Conservation (phyloP, 192 early-diverging fungal genomes). For the Coemansia sp. region DNA sequence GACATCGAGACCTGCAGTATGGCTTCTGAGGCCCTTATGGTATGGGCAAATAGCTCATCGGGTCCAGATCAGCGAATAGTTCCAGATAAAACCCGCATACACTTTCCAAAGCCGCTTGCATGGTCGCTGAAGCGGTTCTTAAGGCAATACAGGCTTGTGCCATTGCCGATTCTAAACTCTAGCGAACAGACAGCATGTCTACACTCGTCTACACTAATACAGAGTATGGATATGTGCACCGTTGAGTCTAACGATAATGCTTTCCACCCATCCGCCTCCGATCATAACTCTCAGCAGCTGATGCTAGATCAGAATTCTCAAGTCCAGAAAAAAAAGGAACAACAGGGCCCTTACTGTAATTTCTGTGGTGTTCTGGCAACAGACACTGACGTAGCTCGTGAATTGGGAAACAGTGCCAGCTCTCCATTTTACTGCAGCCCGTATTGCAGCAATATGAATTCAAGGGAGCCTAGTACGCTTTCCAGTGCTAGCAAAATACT, state of each 20-base stretch:
- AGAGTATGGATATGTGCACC: too few species aligned
- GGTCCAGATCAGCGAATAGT: background rate
- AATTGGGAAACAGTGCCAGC: background rate
- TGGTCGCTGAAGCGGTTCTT: conserved; percentile 34
- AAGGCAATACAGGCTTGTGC: conserved; percentile 31
- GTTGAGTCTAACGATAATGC: background rate
- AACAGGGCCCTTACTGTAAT: background rate
- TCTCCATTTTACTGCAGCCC: conserved; percentile 19
- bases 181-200: conserved; percentile 12
- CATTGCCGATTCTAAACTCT: conserved; percentile 21
- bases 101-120: conserved; percentile 8
- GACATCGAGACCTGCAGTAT: conserved; percentile 8
- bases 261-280: too few species aligned
- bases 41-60: conserved; percentile 7
- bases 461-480: conserved; percentile 4
- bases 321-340: background rate
- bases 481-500: conserved; percentile 10
- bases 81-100: background rate
- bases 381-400: background rate
- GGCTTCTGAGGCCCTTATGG: conserved; percentile 7
- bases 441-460: conserved; percentile 16
- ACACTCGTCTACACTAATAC: background rate
- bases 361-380: background rate
- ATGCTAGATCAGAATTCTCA: too few species aligned
- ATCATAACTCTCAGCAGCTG: background rate